Evolutionary conservation across 176 grass and related monocot genomes (phyloP).

Genomic region (Aegilops sharonensis): DNA sequence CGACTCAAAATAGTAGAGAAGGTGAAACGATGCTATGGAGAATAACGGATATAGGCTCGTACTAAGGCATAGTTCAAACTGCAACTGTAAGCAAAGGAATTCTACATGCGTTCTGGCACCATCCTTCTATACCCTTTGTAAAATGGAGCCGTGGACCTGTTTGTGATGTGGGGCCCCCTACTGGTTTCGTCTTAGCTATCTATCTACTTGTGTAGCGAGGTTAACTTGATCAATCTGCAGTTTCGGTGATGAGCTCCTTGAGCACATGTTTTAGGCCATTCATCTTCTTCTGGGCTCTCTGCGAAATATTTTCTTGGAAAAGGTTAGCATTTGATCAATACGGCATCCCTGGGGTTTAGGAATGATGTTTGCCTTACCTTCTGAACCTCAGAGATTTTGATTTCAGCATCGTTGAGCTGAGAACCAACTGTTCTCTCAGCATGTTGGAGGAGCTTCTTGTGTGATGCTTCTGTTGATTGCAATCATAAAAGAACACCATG

Average conservation of each 20-base stretch:
- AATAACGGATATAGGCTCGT: neutral
- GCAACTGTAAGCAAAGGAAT: conserved; percentile 18
- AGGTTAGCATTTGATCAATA: conserved; percentile 10
- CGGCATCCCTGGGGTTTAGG: neutral
- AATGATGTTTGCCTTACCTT: conserved; percentile 38
- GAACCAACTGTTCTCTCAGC: conserved; percentile 58
- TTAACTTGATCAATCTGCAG: conserved; percentile 42
- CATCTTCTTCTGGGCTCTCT: conserved; percentile 76
- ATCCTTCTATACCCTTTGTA: conserved; percentile 24
- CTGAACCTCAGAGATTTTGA: conserved; percentile 62
- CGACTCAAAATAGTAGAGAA: neutral
- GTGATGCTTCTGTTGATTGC: conserved; percentile 56
- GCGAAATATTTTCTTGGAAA: conserved; percentile 13
- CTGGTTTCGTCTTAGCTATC: neutral
- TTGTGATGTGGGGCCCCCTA: neutral
- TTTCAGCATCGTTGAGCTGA: conserved; percentile 73
- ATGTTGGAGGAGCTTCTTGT: conserved; percentile 70
- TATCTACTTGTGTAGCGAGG: neutral
- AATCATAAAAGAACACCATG: conserved; percentile 13
- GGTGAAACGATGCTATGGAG: neutral
- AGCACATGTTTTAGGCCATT: conserved; percentile 55
- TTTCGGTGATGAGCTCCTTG: conserved; percentile 58
- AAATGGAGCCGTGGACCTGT: neutral
- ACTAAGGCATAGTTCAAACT: neutral
- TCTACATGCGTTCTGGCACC: neutral